Conservation (phyloP, 2,329 filamentous ascomycete genomes). For the Hypoxylon sp. region DNA sequence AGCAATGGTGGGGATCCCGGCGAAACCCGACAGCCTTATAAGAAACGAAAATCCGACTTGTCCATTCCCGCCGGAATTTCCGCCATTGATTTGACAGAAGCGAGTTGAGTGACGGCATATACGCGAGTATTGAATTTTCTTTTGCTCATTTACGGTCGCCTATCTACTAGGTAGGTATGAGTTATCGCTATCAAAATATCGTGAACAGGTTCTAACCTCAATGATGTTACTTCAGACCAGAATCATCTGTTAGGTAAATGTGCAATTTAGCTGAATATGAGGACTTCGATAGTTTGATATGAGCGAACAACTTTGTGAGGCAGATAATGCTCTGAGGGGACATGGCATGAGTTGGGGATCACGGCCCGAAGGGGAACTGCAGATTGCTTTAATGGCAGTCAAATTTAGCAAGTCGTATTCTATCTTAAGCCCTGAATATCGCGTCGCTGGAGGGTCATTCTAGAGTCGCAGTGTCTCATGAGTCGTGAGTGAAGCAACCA, state of each 20-base stretch:
- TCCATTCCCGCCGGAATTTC: neutral
- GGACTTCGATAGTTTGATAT: no score
- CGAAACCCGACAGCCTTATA: neutral
- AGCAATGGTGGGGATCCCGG: neutral
- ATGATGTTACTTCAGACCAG: no score
- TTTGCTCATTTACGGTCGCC: neutral
- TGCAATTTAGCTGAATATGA: no score
- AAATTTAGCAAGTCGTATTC: neutral
- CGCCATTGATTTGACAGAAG: slow-evolving; percentile 17
- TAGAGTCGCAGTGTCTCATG: no score
- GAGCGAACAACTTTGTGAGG: no score
- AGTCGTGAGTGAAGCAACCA: no score
- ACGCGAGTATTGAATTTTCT: neutral
- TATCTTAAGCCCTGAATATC: neutral
- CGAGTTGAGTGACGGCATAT: slow-evolving; percentile 1
- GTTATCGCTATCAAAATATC: neutral
- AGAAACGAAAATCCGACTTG: slow-evolving; percentile 2
- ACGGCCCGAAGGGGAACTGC: neutral
- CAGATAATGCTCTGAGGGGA: neutral
- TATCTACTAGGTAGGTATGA: neutral
- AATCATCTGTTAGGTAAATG: no score
- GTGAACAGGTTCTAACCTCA: no score
- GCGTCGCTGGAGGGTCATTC: no score
- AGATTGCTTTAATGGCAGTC: neutral
- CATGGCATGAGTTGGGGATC: neutral